Conservation (phyloP, 2,329 filamentous ascomycete species). For the Reticulascus tulasneorum region DNA sequence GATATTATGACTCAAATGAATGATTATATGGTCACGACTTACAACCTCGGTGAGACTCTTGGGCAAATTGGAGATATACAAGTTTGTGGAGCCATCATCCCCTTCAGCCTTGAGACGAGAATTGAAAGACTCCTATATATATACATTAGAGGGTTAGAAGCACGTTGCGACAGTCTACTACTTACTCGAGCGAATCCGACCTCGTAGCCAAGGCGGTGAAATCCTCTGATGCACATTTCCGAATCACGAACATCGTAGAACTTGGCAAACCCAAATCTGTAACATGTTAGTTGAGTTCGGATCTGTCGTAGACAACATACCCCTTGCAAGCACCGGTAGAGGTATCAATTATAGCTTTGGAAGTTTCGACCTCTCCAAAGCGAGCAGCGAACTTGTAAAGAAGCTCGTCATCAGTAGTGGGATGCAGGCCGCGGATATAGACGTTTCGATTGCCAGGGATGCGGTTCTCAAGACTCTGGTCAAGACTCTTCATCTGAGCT, state of each 20-base stretch:
- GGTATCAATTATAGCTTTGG: conserved; percentile 97
- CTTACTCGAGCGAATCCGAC: conserved; percentile 90
- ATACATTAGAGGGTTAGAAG: conserved; percentile 20
- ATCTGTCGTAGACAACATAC: conserved; percentile 45
- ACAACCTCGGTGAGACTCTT: conserved; percentile 89
- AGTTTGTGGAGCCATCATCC: conserved; percentile 84
- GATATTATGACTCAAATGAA: not conserved
- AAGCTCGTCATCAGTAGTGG: conserved; percentile 90
- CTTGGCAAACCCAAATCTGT: conserved; percentile 94
- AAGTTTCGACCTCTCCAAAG: conserved; percentile 92
- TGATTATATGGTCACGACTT: conserved; percentile 27
- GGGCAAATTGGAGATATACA: conserved; percentile 96
- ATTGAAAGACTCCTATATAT: conserved; percentile 87
- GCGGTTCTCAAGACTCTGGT: conserved; percentile 91
- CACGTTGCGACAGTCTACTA: conserved; percentile 12
- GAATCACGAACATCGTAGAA: conserved; percentile 85
- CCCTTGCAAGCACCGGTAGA: conserved; percentile 93
- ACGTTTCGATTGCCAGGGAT: conserved; percentile 92
- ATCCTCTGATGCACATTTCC: conserved; percentile 92
- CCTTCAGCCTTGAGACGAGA: conserved; percentile 95
- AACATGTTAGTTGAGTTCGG: conserved; percentile 22
- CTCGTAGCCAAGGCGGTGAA: conserved; percentile 92
- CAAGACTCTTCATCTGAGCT: conserved; percentile 82
- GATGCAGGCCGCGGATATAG: conserved; percentile 93
- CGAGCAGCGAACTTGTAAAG: conserved; percentile 77